Conservation (phyloP, 2,329 filamentous ascomycete species). For the Fusarium cyanostomum region DNA sequence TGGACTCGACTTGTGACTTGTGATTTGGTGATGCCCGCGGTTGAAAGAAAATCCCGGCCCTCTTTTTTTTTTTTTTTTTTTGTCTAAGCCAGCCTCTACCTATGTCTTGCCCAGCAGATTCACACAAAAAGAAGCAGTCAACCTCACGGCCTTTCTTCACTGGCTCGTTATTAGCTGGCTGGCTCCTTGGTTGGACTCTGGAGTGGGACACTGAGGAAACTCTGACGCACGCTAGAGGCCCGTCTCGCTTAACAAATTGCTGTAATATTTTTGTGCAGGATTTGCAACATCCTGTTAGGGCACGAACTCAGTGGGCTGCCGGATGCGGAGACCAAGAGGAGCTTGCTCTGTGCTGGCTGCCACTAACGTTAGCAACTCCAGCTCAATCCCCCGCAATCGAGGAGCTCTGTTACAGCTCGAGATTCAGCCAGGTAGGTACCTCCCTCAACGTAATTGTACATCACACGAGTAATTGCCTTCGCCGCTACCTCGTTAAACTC, state of each 20-base stretch:
- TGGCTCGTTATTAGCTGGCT: background rate
- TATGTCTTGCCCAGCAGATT: too few species aligned
- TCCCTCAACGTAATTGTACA: too few species aligned
- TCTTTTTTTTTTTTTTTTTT: background rate
- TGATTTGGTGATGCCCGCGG: conserved; percentile 28
- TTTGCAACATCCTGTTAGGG: conserved; percentile 33
- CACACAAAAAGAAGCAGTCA: too few species aligned
- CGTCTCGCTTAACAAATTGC: conserved; percentile 37
- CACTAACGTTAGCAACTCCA: background rate
- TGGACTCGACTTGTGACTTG: conserved; percentile 27
- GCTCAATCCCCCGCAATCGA: conserved; percentile 4
- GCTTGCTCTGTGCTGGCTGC: conserved; percentile 2
- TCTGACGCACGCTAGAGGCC: conserved; percentile 35
- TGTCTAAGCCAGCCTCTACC: background rate
- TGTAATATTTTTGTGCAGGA: conserved; percentile 34
- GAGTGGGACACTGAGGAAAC: conserved; percentile 32
- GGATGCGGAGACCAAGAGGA: conserved; percentile 10
- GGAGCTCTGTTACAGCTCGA: background rate
- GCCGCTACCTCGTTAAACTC: background rate
- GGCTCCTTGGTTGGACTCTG: conserved; percentile 3
- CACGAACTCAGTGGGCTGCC: conserved; percentile 18
- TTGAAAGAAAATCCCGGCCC: conserved; percentile 34
- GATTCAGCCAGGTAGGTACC: background rate
- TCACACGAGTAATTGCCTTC: too few species aligned
- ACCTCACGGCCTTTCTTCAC: too few species aligned